Base-by-base conservation (phyloP, 768 basidiomycete genomes). In the Lentinula sp. region DNA sequence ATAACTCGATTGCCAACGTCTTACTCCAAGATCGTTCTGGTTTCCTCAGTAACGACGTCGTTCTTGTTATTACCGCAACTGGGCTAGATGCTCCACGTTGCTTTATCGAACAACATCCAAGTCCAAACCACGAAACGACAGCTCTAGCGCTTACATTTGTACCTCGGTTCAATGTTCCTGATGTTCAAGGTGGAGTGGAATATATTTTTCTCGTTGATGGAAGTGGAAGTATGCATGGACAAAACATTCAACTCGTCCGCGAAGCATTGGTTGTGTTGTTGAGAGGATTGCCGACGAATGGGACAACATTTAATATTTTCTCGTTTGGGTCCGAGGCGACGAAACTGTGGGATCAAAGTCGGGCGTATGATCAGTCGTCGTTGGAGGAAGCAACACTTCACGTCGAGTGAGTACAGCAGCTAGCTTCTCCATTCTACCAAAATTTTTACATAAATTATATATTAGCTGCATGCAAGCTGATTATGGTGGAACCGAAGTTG, bases 141-240 rank as follows among this genome's bases (percentile, higher is more conserved):
- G 83, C 83, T 0, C 69, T 85, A 72, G 82, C 81, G 39, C 66
- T 85, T 36, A 81, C 78, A 0, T 66, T 86, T 23, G 77, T 87
- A 5, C 84, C 85, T 1, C 78, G 76, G 48, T 80, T 81, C 61
- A 67, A 72, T 13, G 64, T 84, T 2, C 77, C 78, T 0, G 73
- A 74, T 2, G 65, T 84, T 1, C 60, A 61, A 9, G 51, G 51
- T 13, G 66, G 71, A 0, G 83, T 84, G 56, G 85, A 87, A 61
- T 87, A 81, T 60, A 70, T 87, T 0, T 87, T 87, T 63, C 61
- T 88, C 4, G 71, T 88, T 10, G 86, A 88, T 63, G 71, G 84
- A 43, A 83, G 81, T n/a, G 79, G 81, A 0, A 84, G 82, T 55
- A 87, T 87, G 86, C 0, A 0, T 8, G 70, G 68, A n/a, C 45